phyloP scores from a whole-genome alignment of 345 rosid genomes.

The Linum tenue region DNA sequence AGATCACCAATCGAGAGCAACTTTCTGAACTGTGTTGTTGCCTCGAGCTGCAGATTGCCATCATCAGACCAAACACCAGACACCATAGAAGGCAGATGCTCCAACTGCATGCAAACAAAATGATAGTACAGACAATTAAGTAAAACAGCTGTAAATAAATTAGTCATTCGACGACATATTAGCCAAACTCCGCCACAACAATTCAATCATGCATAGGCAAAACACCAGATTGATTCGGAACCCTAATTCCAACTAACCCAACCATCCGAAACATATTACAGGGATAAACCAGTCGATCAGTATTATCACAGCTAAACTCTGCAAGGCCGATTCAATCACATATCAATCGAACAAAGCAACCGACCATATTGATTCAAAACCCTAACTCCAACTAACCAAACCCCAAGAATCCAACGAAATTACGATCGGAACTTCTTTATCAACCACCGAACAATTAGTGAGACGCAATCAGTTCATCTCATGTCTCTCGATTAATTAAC shows the following conservation, averaged over 20 bases:
- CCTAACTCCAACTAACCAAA: no score
- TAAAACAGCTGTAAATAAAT: not conserved
- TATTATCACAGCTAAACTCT: no score
- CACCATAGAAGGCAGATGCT: constrained; percentile 6
- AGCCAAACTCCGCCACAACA: not conserved
- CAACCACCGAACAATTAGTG: no score
- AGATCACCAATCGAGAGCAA: not conserved
- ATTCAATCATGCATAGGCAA: not conserved
- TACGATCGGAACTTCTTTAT: no score
- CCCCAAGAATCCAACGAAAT: no score
- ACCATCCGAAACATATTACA: no score
- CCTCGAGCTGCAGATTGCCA: constrained; percentile 1
- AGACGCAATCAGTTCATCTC: no score
- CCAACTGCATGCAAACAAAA: not conserved
- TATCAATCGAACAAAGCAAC: no score
- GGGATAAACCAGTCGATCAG: no score
- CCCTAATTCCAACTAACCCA: no score
- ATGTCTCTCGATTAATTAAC: not conserved
- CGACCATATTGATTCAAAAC: no score
- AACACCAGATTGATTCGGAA: not conserved
- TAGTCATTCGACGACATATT: not conserved
- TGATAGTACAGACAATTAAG: not conserved
- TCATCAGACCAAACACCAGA: constrained; percentile 6
- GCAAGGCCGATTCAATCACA: no score
- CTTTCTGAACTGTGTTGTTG: constrained; percentile 3